Conservation (phyloP, 2,329 filamentous ascomycete genomes). For the Hymenoscyphus repandus region DNA sequence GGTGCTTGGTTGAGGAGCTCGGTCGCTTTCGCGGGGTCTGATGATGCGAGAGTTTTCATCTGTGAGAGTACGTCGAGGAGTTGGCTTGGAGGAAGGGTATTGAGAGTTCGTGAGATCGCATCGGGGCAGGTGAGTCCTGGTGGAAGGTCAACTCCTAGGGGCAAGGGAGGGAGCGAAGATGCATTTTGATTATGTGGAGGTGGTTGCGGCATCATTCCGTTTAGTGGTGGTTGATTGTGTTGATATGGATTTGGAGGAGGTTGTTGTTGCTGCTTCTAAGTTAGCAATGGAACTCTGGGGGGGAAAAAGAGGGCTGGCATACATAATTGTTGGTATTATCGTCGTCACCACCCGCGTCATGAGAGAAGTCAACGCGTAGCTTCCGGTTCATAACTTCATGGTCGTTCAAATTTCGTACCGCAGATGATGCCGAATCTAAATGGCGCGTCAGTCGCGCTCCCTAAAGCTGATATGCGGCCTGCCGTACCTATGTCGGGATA, state of each 20-base stretch:
- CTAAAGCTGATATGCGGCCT: slow-evolving; percentile 3
- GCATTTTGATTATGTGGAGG: slow-evolving; percentile 30
- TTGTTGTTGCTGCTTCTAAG: slow-evolving; percentile 7
- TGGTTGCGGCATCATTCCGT: slow-evolving; percentile 31
- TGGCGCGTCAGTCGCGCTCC: slow-evolving; percentile 5
- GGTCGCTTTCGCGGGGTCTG: slow-evolving; percentile 76
- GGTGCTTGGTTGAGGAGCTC: slow-evolving; percentile 85
- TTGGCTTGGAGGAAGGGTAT: slow-evolving; percentile 78
- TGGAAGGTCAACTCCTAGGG: slow-evolving; percentile 77
- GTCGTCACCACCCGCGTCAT: slow-evolving; percentile 66
- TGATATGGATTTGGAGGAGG: slow-evolving; percentile 33
- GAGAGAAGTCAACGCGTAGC: slow-evolving; percentile 91
- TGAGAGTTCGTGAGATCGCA: slow-evolving; percentile 86
- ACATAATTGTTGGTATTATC: slow-evolving; percentile 33
- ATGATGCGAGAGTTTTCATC: slow-evolving; percentile 85
- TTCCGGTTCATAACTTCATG: slow-evolving; percentile 93
- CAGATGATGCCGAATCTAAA: slow-evolving; percentile 77
- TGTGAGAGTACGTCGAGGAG: slow-evolving; percentile 89
- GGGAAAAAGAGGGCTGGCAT: background rate
- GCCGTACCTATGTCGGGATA: slow-evolving; percentile 78
- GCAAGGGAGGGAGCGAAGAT: slow-evolving; percentile 70
- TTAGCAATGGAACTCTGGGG: background rate
- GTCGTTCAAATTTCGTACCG: slow-evolving; percentile 92
- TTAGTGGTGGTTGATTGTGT: slow-evolving; percentile 29
- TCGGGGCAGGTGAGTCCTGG: slow-evolving; percentile 80